Evolutionary conservation across 352 stramenopile genomes (phyloP).

Genomic region (Globisporangium nunn): DNA sequence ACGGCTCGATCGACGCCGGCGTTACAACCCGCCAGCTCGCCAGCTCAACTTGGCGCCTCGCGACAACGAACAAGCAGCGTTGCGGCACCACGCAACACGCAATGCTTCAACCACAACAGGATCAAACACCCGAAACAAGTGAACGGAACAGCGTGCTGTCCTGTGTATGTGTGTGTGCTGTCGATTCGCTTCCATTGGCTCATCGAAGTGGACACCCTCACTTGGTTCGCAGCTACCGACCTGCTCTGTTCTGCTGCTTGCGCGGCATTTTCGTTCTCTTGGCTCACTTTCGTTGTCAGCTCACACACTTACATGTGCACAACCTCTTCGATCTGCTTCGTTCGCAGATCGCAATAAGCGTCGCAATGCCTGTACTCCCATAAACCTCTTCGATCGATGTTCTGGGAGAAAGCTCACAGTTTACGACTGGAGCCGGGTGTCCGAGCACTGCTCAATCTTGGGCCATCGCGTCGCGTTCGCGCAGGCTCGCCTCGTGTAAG

Average conservation of each 20-base stretch:
- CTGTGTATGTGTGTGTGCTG: not conserved
- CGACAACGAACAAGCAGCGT: too few species aligned
- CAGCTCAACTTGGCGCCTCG: too few species aligned
- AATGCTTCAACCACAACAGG: too few species aligned
- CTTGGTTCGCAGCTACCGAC: not conserved
- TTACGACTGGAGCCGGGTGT: not conserved
- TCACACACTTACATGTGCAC: not conserved
- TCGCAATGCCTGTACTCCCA: not conserved
- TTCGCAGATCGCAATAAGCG: not conserved
- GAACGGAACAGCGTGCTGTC: too few species aligned
- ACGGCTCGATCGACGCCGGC: too few species aligned
- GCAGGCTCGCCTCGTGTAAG: too few species aligned
- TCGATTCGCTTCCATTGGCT: slow-evolving; percentile 3
- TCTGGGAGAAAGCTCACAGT: not conserved
- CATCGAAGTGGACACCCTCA: not conserved
- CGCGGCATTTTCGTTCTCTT: slow-evolving; percentile 1
- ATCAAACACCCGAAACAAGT: too few species aligned
- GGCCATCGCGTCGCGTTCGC: not conserved
- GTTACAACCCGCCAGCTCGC: too few species aligned
- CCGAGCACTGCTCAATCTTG: not conserved
- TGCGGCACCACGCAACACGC: too few species aligned
- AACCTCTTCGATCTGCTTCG: not conserved
- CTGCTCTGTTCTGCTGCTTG: not conserved
- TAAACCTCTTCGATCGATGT: not conserved
- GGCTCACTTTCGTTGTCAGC: not conserved